Conservation (phyloP, 371 early-diverging fungal species). For the Circinella minor region DNA sequence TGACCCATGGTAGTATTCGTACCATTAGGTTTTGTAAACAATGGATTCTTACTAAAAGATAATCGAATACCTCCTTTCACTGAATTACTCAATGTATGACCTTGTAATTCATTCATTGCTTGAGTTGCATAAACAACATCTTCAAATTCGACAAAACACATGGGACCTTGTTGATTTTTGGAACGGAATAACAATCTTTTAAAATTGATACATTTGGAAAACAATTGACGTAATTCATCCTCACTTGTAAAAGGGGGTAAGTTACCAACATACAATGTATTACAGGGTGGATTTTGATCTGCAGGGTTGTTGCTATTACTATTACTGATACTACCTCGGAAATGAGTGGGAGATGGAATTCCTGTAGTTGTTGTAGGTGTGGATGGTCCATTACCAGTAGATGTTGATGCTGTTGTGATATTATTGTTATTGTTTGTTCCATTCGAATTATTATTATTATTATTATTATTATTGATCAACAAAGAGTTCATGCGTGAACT, state of each 20-base stretch:
- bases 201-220: conserved; percentile 81
- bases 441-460: background rate
- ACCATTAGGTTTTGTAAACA: conserved; percentile 60
- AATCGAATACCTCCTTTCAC: conserved; percentile 93
- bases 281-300: conserved; percentile 95
- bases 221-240: conserved; percentile 86
- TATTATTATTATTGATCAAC: conserved; percentile 11
- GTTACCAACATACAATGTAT: conserved; percentile 95
- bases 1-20: background rate
- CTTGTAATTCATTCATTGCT: conserved; percentile 86
- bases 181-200: conserved; percentile 88
- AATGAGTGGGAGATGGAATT: conserved; percentile 21
- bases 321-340: conserved; percentile 18
- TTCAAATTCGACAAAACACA: conserved; percentile 96
- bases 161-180: conserved; percentile 82
- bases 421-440: conserved; percentile 3
- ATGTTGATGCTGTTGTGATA: background rate
- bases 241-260: conserved; percentile 84
- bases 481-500: conserved; percentile 19
- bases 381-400: too few relatives aligned
- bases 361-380: conserved; percentile 14
- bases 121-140: conserved; percentile 86
- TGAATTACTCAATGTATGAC: conserved; percentile 80
- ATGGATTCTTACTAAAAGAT: conserved; percentile 94
- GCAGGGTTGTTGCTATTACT: conserved; percentile 30